phyloP scores from a whole-genome alignment of 345 rosid species.

The Angophora floribunda region DNA sequence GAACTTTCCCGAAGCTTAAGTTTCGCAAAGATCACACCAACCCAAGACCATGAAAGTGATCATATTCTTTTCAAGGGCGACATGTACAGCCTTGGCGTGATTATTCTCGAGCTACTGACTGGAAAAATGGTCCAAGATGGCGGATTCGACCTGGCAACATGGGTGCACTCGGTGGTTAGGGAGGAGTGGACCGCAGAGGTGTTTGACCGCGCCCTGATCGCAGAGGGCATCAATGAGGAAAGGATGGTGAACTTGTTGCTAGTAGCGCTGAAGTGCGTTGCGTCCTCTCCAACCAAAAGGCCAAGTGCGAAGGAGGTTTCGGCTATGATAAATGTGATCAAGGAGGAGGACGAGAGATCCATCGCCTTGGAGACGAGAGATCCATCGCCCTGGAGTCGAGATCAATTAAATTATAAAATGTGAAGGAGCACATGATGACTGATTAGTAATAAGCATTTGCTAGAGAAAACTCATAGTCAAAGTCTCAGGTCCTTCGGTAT shows the following conservation, averaged over 20 bases:
- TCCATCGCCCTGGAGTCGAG: background rate
- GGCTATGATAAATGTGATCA: background rate
- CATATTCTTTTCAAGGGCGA: background rate
- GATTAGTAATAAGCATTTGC: background rate
- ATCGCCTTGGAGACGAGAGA: background rate
- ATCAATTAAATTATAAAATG: background rate
- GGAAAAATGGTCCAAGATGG: background rate
- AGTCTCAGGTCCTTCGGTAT: background rate
- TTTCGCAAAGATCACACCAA: background rate
- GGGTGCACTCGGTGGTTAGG: constrained; percentile 1
- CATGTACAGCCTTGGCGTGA: background rate
- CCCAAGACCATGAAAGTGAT: background rate
- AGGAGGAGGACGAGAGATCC: background rate
- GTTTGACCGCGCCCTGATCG: background rate
- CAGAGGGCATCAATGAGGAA: background rate
- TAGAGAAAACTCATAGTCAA: background rate
- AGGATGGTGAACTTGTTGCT: constrained; percentile 8
- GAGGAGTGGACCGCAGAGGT: constrained; percentile 11
- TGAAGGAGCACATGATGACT: background rate
- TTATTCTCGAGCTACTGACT: constrained; percentile 3
- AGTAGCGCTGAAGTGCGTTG: constrained; percentile 5
- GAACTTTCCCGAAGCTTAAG: background rate
- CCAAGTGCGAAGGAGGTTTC: background rate
- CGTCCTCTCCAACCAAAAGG: background rate
- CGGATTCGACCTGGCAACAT: background rate